These are phyloP conservation scores for Sarocladium strictum DNA, from an alignment of 2,329 filamentous ascomycete genomes.

Conservation along the genomic window DNA sequence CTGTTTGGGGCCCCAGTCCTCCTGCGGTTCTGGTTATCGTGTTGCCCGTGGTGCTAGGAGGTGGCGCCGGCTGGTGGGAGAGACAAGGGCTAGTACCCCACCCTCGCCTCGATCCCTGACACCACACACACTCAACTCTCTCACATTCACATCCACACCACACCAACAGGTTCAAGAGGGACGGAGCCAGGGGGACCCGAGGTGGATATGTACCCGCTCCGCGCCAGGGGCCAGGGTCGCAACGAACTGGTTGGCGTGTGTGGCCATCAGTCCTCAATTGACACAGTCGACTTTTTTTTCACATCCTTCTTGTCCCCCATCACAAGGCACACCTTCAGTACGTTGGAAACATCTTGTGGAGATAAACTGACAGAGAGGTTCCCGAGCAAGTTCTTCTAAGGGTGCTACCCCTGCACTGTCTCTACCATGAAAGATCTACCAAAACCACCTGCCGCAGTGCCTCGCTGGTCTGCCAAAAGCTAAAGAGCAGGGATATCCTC, in stretches of 20 bases:
- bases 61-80: neutral
- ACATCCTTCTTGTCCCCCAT: neutral
- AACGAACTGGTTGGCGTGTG: neutral
- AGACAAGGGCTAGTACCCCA: neutral
- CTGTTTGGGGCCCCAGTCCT: neutral
- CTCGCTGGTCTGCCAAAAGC: neutral
- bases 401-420: neutral
- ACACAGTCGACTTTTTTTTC: neutral
- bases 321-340: too few species aligned
- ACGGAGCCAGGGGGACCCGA: neutral
- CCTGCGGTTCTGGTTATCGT: conserved; percentile 4
- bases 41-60: conserved; percentile 3
- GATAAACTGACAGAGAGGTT: neutral
- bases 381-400: neutral
- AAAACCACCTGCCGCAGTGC: neutral
- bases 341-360: neutral
- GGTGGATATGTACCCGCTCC: conserved; percentile 3
- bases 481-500: neutral
- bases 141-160: neutral
- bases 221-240: neutral
- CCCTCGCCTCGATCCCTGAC: conserved; percentile 8
- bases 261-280: neutral
- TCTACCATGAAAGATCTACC: neutral
- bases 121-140: neutral
- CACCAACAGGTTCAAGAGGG: neutral